Evolutionary conservation across 2,329 filamentous ascomycete species (phyloP), one percentile per base, ranked within the genome.

Genomic region (Colletotrichum cuscutae): DNA sequence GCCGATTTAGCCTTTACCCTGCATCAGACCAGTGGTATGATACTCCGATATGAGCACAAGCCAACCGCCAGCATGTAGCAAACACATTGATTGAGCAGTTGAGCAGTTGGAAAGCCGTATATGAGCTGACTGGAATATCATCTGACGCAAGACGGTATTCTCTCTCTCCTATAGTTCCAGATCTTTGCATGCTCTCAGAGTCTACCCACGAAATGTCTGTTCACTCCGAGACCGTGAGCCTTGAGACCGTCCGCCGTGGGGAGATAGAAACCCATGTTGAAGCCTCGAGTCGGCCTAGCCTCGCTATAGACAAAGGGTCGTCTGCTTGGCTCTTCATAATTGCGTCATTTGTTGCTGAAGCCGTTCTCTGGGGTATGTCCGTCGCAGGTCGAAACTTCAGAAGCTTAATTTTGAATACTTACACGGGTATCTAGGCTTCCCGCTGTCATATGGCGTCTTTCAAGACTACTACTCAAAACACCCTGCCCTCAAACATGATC

Each of bases 371-470:
- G 67, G 67, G 61, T 65, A 57, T 9, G 15, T 5, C 7, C 5
- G 54, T 13, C 19, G 1, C 13, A 4, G 1, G 7, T 5, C 26
- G 4, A 52, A 3, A 19, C 19, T 15, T 5, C 1, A 9, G 3
- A 0, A 13, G 2, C 4, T 5, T 37, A 1, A 4, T 12, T 5
- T n/a, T 4, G 1, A 7, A 15, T 24, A 9, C 22, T 66, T 11
- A 66, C 37, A 35, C 1, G 2, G 4, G 4, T 32, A 13, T 13
- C 5, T n/a, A 78, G 77, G 77, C 4, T 79, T 80, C 9, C 77
- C 77, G 3, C 52, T 78, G 5, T 76, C 76, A 1, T 79, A 76
- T 49, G 79, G 79, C 15, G 77, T 80, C 5, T 80, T 80, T n/a
- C 79, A 80, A 42, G 68, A 78, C 9, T 77, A 79, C 66, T 80